These are phyloP conservation scores for Trichoderma gracile DNA, from an alignment of 2,329 filamentous ascomycete species.

Conservation along the genomic window DNA sequence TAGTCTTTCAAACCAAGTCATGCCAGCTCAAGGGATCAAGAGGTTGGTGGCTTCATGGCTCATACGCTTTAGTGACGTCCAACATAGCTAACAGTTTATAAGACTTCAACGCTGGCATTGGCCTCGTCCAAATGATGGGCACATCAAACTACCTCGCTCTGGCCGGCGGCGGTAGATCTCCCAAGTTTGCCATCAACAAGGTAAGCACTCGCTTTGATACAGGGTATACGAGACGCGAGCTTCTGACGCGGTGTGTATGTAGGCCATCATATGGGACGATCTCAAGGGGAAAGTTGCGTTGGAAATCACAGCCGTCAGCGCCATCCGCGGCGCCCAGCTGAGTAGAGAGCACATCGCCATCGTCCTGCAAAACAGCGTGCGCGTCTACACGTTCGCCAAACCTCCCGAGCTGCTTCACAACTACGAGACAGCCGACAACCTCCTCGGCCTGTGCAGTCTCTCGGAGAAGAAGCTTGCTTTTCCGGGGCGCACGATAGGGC, in stretches of 20 bases:
- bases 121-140: conserved; percentile 81
- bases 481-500: conserved; percentile 81
- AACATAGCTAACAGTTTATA: background rate
- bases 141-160: conserved; percentile 84
- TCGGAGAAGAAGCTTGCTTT: conserved; percentile 75
- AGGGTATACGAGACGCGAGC: background rate
- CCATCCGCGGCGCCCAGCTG: conserved; percentile 77
- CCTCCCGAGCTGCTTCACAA: conserved; percentile 68
- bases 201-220: conserved; percentile 42
- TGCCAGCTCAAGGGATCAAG: conserved; percentile 65
- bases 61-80: background rate
- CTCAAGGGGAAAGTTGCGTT: conserved; percentile 69
- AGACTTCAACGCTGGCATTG: conserved; percentile 82
- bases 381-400: conserved; percentile 76
- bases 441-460: conserved; percentile 75
- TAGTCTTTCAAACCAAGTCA: conserved; percentile 73
- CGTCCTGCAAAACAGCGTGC: conserved; percentile 77
- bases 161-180: conserved; percentile 81
- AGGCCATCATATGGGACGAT: conserved; percentile 92
- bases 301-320: conserved; percentile 78
- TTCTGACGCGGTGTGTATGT: background rate
- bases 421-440: conserved; percentile 86
- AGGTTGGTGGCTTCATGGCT: conserved; percentile 35
- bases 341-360: conserved; percentile 76
- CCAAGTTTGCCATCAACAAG: conserved; percentile 87